phyloP scores from a whole-genome alignment of 1,284 basidiomycete genomes.

The Uromyces viciae-fabae region DNA sequence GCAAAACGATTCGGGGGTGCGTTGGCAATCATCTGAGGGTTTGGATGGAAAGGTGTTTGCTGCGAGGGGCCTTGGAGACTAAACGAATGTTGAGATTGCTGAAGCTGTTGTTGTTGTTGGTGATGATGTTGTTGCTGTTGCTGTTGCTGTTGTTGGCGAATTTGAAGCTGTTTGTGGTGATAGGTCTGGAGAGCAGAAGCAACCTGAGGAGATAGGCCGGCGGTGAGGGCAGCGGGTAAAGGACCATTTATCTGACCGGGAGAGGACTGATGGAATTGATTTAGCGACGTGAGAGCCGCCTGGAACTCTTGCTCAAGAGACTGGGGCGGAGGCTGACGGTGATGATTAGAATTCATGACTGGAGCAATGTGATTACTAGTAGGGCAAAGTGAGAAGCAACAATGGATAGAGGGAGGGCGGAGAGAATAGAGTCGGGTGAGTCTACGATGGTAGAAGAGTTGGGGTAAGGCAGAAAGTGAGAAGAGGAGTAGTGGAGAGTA shows the following conservation, averaged over 20 bases:
- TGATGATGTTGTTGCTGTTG: conserved; percentile 34
- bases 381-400: not conserved
- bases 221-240: conserved; percentile 29
- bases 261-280: conserved; percentile 25
- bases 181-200: conserved; percentile 13
- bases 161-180: conserved; percentile 14
- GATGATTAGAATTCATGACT: conserved; percentile 31
- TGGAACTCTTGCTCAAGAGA: conserved; percentile 25
- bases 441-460: not conserved
- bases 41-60: conserved; percentile 26
- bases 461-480: not conserved
- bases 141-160: conserved; percentile 8
- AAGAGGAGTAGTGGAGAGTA: not conserved
- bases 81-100: conserved; percentile 21
- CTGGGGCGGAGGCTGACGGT: conserved; percentile 1
- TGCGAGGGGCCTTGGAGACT: not conserved
- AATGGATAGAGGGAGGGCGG: not conserved
- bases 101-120: conserved; percentile 18
- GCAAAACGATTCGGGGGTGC: conserved; percentile 20
- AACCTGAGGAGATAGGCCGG: conserved; percentile 23
- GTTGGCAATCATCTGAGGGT: conserved; percentile 3
- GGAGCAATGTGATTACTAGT: not conserved
- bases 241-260: conserved; percentile 13
- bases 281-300: conserved; percentile 1
- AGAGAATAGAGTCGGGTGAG: not conserved